Evolutionary conservation across 2,329 filamentous ascomycete genomes (phyloP).

Genomic region (Blastomyces silverae): DNA sequence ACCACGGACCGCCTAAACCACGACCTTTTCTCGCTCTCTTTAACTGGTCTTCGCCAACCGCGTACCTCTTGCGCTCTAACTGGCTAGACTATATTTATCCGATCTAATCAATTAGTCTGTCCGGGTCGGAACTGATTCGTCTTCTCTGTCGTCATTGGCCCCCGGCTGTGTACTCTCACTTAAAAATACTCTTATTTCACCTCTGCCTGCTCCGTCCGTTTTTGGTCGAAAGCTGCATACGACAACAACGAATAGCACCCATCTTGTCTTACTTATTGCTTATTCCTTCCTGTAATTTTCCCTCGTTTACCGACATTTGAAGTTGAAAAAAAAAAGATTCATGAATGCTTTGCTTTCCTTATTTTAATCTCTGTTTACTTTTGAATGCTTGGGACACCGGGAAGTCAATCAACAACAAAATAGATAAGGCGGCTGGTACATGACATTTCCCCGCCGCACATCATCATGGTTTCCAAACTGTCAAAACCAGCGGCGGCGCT

Average conservation of each 20-base stretch:
- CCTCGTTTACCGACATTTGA: background rate
- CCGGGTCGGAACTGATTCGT: background rate
- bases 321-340: background rate
- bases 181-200: background rate
- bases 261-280: background rate
- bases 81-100: background rate
- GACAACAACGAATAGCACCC: background rate
- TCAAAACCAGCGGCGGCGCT: slow-evolving; percentile 51
- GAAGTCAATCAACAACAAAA: background rate
- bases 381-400: background rate
- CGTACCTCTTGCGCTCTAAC: background rate
- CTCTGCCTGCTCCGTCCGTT: too few species aligned
- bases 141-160: slow-evolving; percentile 6
- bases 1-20: background rate
- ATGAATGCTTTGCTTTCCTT: too few species aligned
- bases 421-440: background rate
- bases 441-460: slow-evolving; percentile 9
- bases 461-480: slow-evolving; percentile 24
- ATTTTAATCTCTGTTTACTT: background rate
- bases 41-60: background rate
- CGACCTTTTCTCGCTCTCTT: background rate
- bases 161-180: background rate
- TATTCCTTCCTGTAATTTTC: background rate
- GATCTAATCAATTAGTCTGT: background rate
- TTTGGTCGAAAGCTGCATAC: slow-evolving; percentile 1